These are phyloP conservation scores for Gloeophyllum trabeum DNA, from an alignment of 768 basidiomycete genomes.

Conservation along the genomic window DNA sequence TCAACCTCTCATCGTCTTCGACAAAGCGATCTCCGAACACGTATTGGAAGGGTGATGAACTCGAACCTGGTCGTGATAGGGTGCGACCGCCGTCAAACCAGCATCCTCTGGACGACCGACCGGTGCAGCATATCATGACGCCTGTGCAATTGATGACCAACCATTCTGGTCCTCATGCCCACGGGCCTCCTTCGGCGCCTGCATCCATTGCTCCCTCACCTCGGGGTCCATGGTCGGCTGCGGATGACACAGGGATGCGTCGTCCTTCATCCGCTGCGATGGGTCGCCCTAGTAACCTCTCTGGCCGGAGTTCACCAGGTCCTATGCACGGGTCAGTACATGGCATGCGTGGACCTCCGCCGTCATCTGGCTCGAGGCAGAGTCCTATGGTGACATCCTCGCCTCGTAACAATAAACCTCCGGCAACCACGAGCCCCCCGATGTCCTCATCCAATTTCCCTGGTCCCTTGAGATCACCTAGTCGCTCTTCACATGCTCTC, in stretches of 20 bases:
- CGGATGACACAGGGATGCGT: background rate
- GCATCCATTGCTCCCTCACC: background rate
- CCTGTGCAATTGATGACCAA: background rate
- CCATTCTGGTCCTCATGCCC: no score
- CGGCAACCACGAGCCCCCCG: background rate
- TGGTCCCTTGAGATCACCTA: background rate
- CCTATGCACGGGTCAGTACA: no score
- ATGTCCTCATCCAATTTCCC: background rate
- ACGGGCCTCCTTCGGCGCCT: background rate
- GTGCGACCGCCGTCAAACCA: background rate
- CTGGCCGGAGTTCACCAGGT: background rate
- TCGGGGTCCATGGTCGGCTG: background rate
- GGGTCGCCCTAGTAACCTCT: background rate
- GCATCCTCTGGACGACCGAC: background rate
- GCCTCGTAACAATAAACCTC: background rate
- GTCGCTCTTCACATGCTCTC: background rate
- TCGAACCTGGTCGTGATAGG: background rate
- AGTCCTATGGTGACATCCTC: background rate
- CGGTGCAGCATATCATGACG: background rate
- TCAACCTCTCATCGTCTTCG: conserved; percentile 10
- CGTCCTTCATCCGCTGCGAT: background rate
- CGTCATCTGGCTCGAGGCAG: background rate
- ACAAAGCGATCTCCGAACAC: conserved; percentile 4
- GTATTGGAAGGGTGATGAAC: background rate
- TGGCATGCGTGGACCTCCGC: background rate